Percentiles rank a stretch among this genome's conserved stretches.
Conservation (phyloP, 768 basidiomycete species). For the Serendipita indica region DNA sequence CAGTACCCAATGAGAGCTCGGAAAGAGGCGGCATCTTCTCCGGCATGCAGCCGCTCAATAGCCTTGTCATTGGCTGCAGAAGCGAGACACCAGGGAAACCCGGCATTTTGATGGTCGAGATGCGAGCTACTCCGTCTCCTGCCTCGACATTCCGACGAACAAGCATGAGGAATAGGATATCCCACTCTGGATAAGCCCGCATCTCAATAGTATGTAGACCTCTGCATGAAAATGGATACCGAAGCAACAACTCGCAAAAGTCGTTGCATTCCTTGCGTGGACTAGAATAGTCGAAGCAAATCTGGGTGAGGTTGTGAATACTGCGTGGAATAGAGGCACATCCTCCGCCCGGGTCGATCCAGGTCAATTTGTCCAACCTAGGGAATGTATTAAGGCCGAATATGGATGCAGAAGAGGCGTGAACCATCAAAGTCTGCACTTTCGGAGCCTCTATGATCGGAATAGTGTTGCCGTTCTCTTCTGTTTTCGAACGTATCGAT, state of each 20-base stretch:
- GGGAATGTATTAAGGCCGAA: not conserved
- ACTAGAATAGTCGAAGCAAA: slow-evolving; percentile 2
- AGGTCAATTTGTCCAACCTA: not conserved
- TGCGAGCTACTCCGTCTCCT: not conserved
- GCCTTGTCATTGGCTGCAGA: not conserved
- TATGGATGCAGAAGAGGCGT: not conserved
- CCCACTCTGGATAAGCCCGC: slow-evolving; percentile 8
- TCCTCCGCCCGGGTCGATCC: not conserved
- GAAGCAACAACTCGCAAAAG: slow-evolving; percentile 1
- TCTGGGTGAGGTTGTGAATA: not conserved
- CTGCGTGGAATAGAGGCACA: not conserved
- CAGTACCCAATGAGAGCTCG: not conserved
- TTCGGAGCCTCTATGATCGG: not conserved
- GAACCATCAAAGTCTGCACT: not conserved
- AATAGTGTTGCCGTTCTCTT: not conserved
- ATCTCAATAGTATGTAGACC: not conserved
- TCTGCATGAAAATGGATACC: not conserved
- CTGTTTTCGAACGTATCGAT: not conserved
- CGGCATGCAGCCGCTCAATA: not conserved
- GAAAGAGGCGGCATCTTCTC: not conserved
- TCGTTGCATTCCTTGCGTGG: slow-evolving; percentile 8
- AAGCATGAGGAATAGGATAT: slow-evolving; percentile 3
- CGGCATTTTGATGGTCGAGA: not conserved
- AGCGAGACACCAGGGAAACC: not conserved
- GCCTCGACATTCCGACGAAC: not conserved